These are phyloP conservation scores for Pseudogymnoascus sp. DNA, from an alignment of 2,329 filamentous ascomycete species.

Conservation along the genomic window DNA sequence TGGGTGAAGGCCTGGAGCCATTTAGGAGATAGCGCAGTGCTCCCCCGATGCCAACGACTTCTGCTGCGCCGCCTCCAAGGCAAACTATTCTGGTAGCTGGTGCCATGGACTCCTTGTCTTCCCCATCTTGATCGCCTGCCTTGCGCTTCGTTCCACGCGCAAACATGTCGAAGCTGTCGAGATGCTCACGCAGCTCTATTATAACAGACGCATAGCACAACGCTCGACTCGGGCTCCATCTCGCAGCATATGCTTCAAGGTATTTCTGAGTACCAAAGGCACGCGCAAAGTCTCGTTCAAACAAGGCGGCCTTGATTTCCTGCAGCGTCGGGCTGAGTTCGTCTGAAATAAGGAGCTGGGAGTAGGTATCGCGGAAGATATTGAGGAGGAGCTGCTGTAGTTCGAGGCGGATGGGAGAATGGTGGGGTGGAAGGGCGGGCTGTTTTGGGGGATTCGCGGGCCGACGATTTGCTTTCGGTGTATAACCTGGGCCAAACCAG, in stretches of 20 bases:
- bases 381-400: slow-evolving; percentile 66
- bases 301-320: slow-evolving; percentile 78
- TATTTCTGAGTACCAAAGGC: slow-evolving; percentile 69
- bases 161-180: slow-evolving; percentile 13
- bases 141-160: slow-evolving; percentile 1
- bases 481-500: background rate
- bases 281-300: slow-evolving; percentile 70
- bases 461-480: background rate
- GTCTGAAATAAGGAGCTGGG: slow-evolving; percentile 39
- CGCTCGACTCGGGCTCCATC: slow-evolving; percentile 85
- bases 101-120: background rate
- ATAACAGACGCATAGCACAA: slow-evolving; percentile 68
- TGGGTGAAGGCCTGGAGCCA: background rate
- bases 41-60: slow-evolving; percentile 57
- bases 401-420: slow-evolving; percentile 35
- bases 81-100: slow-evolving; percentile 16
- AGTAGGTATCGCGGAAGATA: slow-evolving; percentile 63
- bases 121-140: slow-evolving; percentile 12
- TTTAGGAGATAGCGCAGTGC: slow-evolving; percentile 36
- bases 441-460: background rate
- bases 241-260: slow-evolving; percentile 74
- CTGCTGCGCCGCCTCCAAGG: slow-evolving; percentile 47
- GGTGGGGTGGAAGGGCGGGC: background rate
- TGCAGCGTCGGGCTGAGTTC: slow-evolving; percentile 57
- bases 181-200: slow-evolving; percentile 24